Percentiles rank a stretch among this genome's conserved stretches.
Conservation (phyloP, 805 yeast species). For the Novakomyces olei region DNA sequence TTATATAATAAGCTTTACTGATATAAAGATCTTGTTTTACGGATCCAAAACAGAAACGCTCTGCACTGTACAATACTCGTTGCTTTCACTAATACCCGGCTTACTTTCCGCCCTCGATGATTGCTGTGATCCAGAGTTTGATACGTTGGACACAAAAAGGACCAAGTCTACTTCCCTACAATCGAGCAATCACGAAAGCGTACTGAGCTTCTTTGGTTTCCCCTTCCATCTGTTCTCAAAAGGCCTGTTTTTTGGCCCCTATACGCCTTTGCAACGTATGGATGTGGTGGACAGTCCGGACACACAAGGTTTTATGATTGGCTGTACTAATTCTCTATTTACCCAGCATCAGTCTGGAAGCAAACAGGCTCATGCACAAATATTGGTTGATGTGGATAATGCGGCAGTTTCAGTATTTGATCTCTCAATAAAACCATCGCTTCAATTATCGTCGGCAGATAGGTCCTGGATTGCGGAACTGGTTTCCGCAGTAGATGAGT, state of each 20-base stretch:
- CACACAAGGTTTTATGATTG: conserved; percentile 48
- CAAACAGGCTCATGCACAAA: conserved; percentile 30
- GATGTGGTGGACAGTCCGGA: conserved; percentile 39
- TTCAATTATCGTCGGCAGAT: conserved; percentile 37
- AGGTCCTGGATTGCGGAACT: conserved; percentile 51
- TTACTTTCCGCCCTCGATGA: conserved; percentile 30
- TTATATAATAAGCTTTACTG: neutral
- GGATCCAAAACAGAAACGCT: conserved; percentile 59
- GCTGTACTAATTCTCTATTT: conserved; percentile 70
- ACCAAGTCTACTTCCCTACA: conserved; percentile 42
- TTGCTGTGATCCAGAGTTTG: conserved; percentile 56
- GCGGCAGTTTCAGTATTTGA: conserved; percentile 26
- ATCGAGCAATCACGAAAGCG: conserved; percentile 56
- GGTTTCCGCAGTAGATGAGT: conserved; percentile 24
- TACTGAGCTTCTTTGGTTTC: conserved; percentile 60
- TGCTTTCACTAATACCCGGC: conserved; percentile 67
- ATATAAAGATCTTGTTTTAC: conserved; percentile 35
- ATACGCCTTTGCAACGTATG: conserved; percentile 80
- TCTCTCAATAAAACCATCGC: conserved; percentile 20
- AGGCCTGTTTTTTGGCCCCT: conserved; percentile 80
- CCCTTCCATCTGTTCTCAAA: conserved; percentile 71
- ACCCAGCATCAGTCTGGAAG: conserved; percentile 41
- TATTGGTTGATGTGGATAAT: conserved; percentile 9
- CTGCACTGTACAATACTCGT: conserved; percentile 62
- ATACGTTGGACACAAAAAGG: conserved; percentile 30